phyloP scores from a whole-genome alignment of 108 stramenopile genomes.

The Mayamaea pseudoterrestris region DNA sequence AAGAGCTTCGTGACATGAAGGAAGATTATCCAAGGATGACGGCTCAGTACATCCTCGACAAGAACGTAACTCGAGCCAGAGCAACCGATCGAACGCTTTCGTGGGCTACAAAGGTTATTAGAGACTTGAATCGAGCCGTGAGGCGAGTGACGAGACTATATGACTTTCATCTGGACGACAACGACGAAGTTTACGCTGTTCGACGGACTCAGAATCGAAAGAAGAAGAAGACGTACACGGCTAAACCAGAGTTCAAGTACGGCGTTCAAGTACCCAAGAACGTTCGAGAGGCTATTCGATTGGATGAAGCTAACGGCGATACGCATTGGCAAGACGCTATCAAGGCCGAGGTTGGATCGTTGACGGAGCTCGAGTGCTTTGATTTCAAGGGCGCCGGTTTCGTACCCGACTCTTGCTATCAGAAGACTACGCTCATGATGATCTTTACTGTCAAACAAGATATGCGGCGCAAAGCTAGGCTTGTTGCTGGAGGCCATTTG shows the following conservation, averaged over 20 bases:
- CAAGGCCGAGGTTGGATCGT: constrained; percentile 4
- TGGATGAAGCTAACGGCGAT: constrained; percentile 17
- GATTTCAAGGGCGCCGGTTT: constrained; percentile 1
- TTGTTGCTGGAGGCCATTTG: constrained; percentile 14
- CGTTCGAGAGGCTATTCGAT: constrained; percentile 9
- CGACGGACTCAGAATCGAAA: neutral
- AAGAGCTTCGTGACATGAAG: too few relatives aligned
- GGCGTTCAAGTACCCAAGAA: constrained; percentile 14
- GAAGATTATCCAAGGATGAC: too few relatives aligned
- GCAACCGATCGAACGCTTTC: too few relatives aligned
- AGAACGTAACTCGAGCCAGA: too few relatives aligned
- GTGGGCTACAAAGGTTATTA: too few relatives aligned
- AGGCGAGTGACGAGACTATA: constrained; percentile 15
- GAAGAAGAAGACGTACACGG: neutral
- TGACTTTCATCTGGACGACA: neutral
- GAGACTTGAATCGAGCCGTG: too few relatives aligned
- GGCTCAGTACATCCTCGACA: too few relatives aligned
- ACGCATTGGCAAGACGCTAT: constrained; percentile 17
- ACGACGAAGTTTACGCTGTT: neutral
- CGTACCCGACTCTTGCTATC: constrained; percentile 9
- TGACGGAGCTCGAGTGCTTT: constrained; percentile 14
- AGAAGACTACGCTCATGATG: constrained; percentile 19
- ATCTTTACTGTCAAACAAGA: constrained; percentile 24
- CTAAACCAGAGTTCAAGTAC: constrained; percentile 14
- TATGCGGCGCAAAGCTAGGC: constrained; percentile 12